Conservation (phyloP, 164 flowering plant genomes). For the Nymphaea thermarum region DNA sequence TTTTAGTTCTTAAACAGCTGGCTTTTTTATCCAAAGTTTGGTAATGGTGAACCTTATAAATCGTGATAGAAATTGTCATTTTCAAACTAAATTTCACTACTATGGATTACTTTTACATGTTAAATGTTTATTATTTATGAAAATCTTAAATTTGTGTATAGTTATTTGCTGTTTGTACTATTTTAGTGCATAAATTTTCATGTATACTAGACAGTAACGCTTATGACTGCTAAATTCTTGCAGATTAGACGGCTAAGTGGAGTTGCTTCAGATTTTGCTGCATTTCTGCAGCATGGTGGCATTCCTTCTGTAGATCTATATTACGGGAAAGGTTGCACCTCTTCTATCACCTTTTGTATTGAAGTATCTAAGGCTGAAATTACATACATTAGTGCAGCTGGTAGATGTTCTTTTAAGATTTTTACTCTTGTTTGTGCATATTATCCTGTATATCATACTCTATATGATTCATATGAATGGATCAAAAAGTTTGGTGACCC, state of each 20-base stretch:
- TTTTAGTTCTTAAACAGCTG: too few species aligned
- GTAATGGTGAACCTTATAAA: too few species aligned
- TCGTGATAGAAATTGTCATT: not conserved
- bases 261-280: constrained; percentile 83
- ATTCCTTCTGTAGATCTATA: constrained; percentile 71
- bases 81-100: not conserved
- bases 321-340: constrained; percentile 67
- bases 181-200: too few species aligned
- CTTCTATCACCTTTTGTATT: too few species aligned
- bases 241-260: constrained; percentile 76
- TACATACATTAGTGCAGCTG: not conserved
- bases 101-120: too few species aligned
- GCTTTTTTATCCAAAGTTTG: too few species aligned
- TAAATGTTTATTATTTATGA: not conserved
- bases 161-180: not conserved
- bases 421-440: constrained; percentile 27
- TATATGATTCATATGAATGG: constrained; percentile 81
- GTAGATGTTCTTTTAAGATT: too few species aligned
- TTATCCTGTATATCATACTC: constrained; percentile 94
- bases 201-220: too few species aligned
- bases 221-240: not conserved
- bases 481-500: constrained; percentile 74
- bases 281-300: constrained; percentile 90
- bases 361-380: not conserved
- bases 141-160: not conserved